Percentiles rank a stretch among this genome's conserved stretches.
phyloP scores from a whole-genome alignment of 495 filamentous ascomycete species.

The Mycothermus thermophilus region DNA sequence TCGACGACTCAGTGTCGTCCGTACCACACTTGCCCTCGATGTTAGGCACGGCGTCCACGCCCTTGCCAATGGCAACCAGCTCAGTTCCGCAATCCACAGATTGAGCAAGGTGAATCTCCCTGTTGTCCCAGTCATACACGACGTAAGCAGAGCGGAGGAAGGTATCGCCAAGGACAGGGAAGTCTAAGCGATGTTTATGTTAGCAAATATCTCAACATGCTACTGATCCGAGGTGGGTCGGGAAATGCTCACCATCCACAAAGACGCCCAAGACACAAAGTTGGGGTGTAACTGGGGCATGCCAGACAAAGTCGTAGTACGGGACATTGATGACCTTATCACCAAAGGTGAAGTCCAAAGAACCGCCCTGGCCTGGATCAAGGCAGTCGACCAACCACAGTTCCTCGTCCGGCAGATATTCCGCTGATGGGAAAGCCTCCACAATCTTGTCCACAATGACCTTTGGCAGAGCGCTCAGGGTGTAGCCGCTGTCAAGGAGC shows the following conservation, averaged over 20 bases:
- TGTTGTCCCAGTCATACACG: slow-evolving; percentile 83
- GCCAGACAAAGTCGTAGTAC: slow-evolving; percentile 53
- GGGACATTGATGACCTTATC: slow-evolving; percentile 35
- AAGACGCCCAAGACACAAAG: slow-evolving; percentile 32
- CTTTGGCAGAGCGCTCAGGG: slow-evolving; percentile 9
- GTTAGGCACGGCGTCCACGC: slow-evolving; percentile 13
- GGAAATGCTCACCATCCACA: slow-evolving; percentile 25
- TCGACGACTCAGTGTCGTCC: background rate
- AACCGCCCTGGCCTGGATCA: slow-evolving; percentile 36
- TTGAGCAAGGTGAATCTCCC: slow-evolving; percentile 74
- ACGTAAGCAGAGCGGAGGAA: slow-evolving; percentile 87
- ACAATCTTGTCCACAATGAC: slow-evolving; percentile 15
- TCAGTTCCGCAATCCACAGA: slow-evolving; percentile 17
- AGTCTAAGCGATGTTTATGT: slow-evolving; percentile 29
- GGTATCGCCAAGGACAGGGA: slow-evolving; percentile 71
- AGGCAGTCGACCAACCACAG: slow-evolving; percentile 49
- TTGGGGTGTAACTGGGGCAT: slow-evolving; percentile 8
- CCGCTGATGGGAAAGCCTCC: slow-evolving; percentile 31
- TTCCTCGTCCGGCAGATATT: slow-evolving; percentile 28
- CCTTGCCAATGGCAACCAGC: slow-evolving; percentile 12
- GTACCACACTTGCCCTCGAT: slow-evolving; percentile 5
- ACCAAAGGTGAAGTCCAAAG: slow-evolving; percentile 47
- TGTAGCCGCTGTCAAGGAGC: slow-evolving; percentile 15
- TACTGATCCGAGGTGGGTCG: background rate
- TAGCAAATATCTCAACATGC: background rate